Base-by-base conservation (phyloP, 345 rosid genomes). In the Eucalyptus shirleyi region DNA sequence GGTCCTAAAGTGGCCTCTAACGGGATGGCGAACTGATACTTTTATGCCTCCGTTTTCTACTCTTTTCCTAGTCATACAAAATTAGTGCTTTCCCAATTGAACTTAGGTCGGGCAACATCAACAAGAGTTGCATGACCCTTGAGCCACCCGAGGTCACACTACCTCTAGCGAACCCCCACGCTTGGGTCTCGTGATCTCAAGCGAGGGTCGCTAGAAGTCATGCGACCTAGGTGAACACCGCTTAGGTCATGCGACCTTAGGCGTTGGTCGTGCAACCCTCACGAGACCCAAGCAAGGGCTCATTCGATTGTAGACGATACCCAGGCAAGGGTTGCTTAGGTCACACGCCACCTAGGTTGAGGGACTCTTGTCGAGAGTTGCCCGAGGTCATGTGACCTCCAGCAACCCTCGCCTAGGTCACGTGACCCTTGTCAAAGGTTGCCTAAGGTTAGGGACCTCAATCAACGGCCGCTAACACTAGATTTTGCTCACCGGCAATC, bases 291-390 rank as follows among this genome's bases (percentile, higher is more conserved):
- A 0, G 56, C 24, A 53, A 53, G 10, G 56, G 56, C 56, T 19
- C 2, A 1, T 18, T 4, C 0, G 0, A 19, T 19, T 1, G 4
- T 53, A 53, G 56, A 7, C 1, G 0, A 18, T 7, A 53, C 56
- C 56, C 0, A 18, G 2, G 56, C 1, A 1, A 5, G 0, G 24
- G 1, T 53, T 19, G 56, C 24, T 2, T 19, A 0, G 0, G 56
- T 53, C 23, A 18, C 9, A 0, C 1, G 2, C 5, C 56, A 19
- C 56, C 24, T 19, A 18, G 56, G 56, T 53, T 0, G 0, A 53
- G 24, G 1, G 9, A 19, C 56, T 2, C 24, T 53, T 0, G 4
- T 53, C 0, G 2, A 53, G 56, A 1, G 56, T 53, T 53, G 56
- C 56, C 2, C 4, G 5, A 53, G 24, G 56, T 53, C 9, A 53